Evolutionary conservation across 352 stramenopile species (phyloP), one percentile per base, ranked within the genome.

Genomic region (Phytophthora sansomeana): DNA sequence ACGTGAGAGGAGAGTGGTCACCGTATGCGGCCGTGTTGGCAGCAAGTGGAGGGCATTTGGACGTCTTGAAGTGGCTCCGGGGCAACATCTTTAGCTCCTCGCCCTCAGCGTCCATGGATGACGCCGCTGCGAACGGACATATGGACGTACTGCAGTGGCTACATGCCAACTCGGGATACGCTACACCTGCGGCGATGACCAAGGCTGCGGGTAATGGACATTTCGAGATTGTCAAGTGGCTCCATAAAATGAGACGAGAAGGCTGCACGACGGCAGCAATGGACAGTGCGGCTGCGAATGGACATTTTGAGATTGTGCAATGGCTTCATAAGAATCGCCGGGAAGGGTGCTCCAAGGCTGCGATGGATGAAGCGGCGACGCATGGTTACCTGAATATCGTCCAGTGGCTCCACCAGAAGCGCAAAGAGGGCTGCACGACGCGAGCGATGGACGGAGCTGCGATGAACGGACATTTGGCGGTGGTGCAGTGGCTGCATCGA

Each of bases 11-110:
- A 7, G 69, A 80, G 47, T 61, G 67, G 41, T 78, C 69, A 5
- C 60, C 72, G 13, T 75, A 77, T 26, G 72, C 72, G 21, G 66
- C 64, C 6, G 69, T 78, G 26, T 48, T 71, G 2, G 76, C 76
- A 46, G 67, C 70, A 16, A 70, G 57, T 32, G 59, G 62, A 38
- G 75, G 75, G 1, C 68, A 80, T 8, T 83, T 81, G 35, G 29
- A 68, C 33, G 67, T 75, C 8, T 46, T 75, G 7, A 62, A 72
- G 24, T 75, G 67, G 67, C 48, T 75, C 5, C 26, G 48, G 58
- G 63, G 43, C 13, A 70, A 77, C 36, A 21, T 75, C 17, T 71
- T 71, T 32, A 67, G 53, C 39, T 46, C 67, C 11, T 67, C 61
- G 10, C 54, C 61, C 4, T 58, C 60, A 10, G 52, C 21, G 26